phyloP scores from a whole-genome alignment of 1,284 basidiomycete species.

The Sanghuangporus baumii region DNA sequence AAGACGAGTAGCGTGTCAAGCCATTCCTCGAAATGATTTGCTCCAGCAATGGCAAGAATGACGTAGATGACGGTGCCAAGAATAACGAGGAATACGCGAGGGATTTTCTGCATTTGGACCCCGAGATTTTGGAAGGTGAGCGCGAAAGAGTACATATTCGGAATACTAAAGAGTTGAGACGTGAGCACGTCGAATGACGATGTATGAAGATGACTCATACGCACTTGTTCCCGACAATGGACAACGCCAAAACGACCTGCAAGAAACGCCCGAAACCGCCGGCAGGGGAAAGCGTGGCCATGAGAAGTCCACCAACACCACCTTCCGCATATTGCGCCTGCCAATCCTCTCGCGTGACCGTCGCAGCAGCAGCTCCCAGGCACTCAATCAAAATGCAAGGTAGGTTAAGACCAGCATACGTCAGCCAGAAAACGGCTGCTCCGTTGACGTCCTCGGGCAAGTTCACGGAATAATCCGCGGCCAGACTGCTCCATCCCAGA shows the following conservation, averaged over 20 bases:
- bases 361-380: slow-evolving; percentile 29
- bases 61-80: slow-evolving; percentile 30
- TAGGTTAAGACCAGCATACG: slow-evolving; percentile 31
- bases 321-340: slow-evolving; percentile 21
- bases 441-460: slow-evolving; percentile 28
- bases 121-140: slow-evolving; percentile 32
- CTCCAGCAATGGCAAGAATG: slow-evolving; percentile 31
- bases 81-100: slow-evolving; percentile 31
- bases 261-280: slow-evolving; percentile 28
- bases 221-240: slow-evolving; percentile 28
- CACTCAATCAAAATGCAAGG: slow-evolving; percentile 25
- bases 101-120: slow-evolving; percentile 29
- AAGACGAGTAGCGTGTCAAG: slow-evolving; percentile 30
- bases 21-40: slow-evolving; percentile 29
- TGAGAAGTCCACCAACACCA: slow-evolving; percentile 27
- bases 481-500: slow-evolving; percentile 25
- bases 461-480: slow-evolving; percentile 30
- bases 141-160: slow-evolving; percentile 31
- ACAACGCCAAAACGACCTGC: slow-evolving; percentile 28
- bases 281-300: slow-evolving; percentile 25
- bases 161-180: slow-evolving; percentile 20
- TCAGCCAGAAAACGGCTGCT: slow-evolving; percentile 29
- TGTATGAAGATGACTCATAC: neutral
- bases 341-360: slow-evolving; percentile 26
- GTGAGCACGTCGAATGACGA: neutral